Evolutionary conservation across 2,329 filamentous ascomycete genomes (phyloP), one percentile per base, ranked within the genome.

Genomic region (Fusarium nelsonii): DNA sequence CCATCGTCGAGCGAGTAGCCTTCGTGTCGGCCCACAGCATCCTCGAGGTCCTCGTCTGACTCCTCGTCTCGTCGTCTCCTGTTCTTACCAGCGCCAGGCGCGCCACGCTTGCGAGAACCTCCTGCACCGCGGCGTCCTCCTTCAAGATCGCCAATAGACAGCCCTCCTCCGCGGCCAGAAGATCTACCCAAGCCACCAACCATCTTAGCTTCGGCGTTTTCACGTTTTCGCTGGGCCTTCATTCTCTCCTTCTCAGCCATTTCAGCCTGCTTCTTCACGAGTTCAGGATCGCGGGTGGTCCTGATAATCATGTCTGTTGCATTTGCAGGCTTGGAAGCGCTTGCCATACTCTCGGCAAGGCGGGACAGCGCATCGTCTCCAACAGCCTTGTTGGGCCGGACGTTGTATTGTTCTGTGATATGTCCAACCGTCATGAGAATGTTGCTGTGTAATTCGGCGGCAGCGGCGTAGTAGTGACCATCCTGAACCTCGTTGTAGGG

Each of bases 1-100:
- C 91, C 92, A 74, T 95, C 92, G 34, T 91, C 91, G 75, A 91
- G 85, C 66, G 94, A 92, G 75, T 95, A 95, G 69, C 93, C 91
- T 69, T 94, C 91, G 63, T 90, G 86, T 53, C 87, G 86, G 33
- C 85, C 85, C 45, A 82, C 83, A 33, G 88, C 87, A 37, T 86
- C 85, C 16, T 88, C 87, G 36, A 90, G 83, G 62, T 92, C 91
- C 70, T 93, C 91, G 72, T 94, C 92, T 10, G 92, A 92, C 73
- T 94, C 91, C 64, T 93, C 92, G 71, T 92, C 91, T 39, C 84
- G 83, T 33, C 84, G 83, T 73, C 84, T 83, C 79, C 87, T 88
- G 45, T 81, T 79, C 67, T 85, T 86, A 32, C 81, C 78, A 14
- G 80, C 78, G 12, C 85, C 85, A 0, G 83, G 80, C 1, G 81